Base-by-base conservation (phyloP, 2,329 filamentous ascomycete genomes). In the Aaosphaeria arxii region DNA sequence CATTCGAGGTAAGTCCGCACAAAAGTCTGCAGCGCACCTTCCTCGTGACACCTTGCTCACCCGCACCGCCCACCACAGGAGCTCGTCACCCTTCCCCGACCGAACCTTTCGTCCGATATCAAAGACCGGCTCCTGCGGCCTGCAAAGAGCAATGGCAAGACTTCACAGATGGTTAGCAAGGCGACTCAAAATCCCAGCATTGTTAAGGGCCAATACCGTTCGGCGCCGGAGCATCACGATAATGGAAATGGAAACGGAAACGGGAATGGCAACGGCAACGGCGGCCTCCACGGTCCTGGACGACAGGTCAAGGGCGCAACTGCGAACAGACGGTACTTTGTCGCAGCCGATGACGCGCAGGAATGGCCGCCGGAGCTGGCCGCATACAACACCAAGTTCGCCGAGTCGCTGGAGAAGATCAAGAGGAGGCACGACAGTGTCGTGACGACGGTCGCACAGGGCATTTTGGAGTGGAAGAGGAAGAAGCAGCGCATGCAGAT, bases 401-500 rank as follows among this genome's bases (percentile, higher is more conserved):
- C 91, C 42, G 84, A 91, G 70, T 90, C 89, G 4, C 79, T 99
- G 41, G 88, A 97, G 69, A 87, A 87, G 60, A 97, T 99, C 76
- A 99, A 99, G 78, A 80, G 91, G 70, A 82, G 94, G 65, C 94
- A 99, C 74, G 94, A 99, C 71, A 86, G 92, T 62, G 94, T 99
- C 54, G 94, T 99, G 43, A 99, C 94, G 13, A 99, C 94, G 6
- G 94, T 99, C 62, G 94, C 94, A 5, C 92, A 99, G 73, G 94
- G 94, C 51, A 96, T 99, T 58, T 81, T 97, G 50, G 94, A 99
- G 74, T 99, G 95, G 80, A 99, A 99, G 77, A 89, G 92, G 47
- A 92, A 88, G 69, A 84, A 91, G 53, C 94, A 99, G 79, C 85
- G 94, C 46, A 94, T 97, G 87, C 94, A 97, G 69, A 99, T 99